phyloP scores from a whole-genome alignment of 331 rosid genomes.

The Prunus yedoensis region DNA sequence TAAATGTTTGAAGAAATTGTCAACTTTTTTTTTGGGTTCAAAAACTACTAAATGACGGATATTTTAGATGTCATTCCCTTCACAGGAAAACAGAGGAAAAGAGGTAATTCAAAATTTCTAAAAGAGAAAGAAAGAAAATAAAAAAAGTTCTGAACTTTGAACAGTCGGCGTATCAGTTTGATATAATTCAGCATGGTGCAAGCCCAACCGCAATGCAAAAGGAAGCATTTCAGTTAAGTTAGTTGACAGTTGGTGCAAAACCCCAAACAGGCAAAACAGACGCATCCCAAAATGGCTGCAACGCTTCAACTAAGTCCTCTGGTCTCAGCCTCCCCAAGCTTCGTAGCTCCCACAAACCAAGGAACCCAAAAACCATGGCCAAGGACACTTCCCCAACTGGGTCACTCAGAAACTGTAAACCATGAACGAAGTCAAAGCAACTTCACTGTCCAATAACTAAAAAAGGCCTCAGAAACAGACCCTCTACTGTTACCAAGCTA shows the following conservation, averaged over 20 bases:
- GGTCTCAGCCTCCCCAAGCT: constrained; percentile 33
- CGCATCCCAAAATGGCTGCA: constrained; percentile 32
- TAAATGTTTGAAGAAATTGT: background rate
- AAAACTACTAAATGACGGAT: too few species aligned
- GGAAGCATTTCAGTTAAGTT: constrained; percentile 2
- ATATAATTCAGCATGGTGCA: accelerated
- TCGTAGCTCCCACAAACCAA: constrained; percentile 28
- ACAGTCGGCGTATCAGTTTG: background rate
- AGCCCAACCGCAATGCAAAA: background rate
- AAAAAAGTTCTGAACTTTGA: too few species aligned
- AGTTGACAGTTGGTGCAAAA: background rate
- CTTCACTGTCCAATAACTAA: constrained; percentile 55
- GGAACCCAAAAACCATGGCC: constrained; percentile 33
- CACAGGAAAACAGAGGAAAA: background rate
- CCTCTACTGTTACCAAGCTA: constrained; percentile 41
- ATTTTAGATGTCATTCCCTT: too few species aligned
- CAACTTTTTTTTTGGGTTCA: too few species aligned
- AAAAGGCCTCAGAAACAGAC: constrained; percentile 45
- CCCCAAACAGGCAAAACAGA: background rate
- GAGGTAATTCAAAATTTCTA: background rate
- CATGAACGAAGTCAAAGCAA: constrained; percentile 54
- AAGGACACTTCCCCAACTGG: constrained; percentile 26
- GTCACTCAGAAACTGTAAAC: constrained; percentile 46
- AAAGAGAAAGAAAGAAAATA: background rate
- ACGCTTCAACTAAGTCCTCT: constrained; percentile 34